These are phyloP conservation scores for Solanum ossicruentum DNA, from an alignment of 257 asterid species.

Conservation along the genomic window DNA sequence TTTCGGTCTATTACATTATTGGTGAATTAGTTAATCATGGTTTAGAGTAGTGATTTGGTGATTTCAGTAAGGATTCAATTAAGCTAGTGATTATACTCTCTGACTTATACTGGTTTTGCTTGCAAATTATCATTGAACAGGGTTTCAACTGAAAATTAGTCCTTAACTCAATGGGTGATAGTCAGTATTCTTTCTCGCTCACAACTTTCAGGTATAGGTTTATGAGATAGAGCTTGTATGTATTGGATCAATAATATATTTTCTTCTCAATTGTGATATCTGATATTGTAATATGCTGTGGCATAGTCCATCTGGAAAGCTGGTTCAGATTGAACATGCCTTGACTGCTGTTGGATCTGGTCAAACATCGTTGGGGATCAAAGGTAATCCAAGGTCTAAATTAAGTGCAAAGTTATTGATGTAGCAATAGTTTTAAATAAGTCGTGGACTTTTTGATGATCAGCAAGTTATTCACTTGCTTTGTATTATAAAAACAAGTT, in stretches of 20 bases:
- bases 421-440: background rate
- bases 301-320: constrained; percentile 86
- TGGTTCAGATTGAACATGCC: constrained; percentile 98
- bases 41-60: background rate
- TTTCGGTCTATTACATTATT: background rate
- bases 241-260: background rate
- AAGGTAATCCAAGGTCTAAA: constrained; percentile 35
- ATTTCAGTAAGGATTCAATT: background rate
- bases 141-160: background rate
- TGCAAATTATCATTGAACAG: background rate
- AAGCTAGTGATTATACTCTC: background rate
- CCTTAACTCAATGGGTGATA: constrained; percentile 66
- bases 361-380: constrained; percentile 94
- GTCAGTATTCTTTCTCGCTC: constrained; percentile 98
- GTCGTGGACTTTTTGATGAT: background rate
- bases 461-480: background rate
- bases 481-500: background rate
- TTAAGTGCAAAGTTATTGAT: background rate
- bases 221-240: background rate
- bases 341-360: constrained; percentile 99
- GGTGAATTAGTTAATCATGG: background rate
- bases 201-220: constrained; percentile 84
- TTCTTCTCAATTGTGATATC: background rate
- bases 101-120: background rate
- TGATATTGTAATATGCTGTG: background rate